Evolutionary conservation across 2,329 filamentous ascomycete species (phyloP), one percentile per base, ranked within the genome.

Genomic region (Penicillium sp.): DNA sequence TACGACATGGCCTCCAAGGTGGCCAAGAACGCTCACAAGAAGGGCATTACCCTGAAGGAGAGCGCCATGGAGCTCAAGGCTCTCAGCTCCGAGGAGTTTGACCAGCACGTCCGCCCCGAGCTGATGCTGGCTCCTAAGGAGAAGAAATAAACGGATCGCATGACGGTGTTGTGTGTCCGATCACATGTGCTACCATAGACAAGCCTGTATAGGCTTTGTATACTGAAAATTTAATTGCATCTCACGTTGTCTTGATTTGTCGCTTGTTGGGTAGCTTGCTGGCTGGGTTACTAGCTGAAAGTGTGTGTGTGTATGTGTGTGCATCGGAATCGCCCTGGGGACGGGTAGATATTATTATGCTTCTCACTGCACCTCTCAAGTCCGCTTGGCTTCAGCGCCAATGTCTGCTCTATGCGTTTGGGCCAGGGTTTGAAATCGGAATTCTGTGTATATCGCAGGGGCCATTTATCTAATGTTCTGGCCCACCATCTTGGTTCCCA

Each of bases 21-120:
- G 26, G 93, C 93, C 74, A 97, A 97, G 89, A 96, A 99, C 75
- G 95, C 95, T 16, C 95, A 99, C 84, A 97, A 97, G 87, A 98
- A 98, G 87, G 93, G 93, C 37, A 81, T 94, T 55, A 97, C 93
- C 26, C 86, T 99, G 61, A 97, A 97, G 85, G 82, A 96, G 81
- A 94, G 90, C 73, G 94, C 95, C 22, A 88, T 98, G 84, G 92
- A 98, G 84, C 86, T 99, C 68, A 86, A 97, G 70, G 94, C 93
- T 49, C 83, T 98, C 68, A 94, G 88, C 66, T 88, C 89, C 75
- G 91, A 91, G 73, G 93, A 97, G 75, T 98, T 98, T 75, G 93
- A 97, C 79, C 84, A 87, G 69, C 84, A 96, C 67, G 95, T 99
- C 68, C 88, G 88, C 72, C 95, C 95, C 26, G 94, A 98, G 83